Base-by-base conservation (phyloP, 2,329 filamentous ascomycete species). In the Fusarium sp. region DNA sequence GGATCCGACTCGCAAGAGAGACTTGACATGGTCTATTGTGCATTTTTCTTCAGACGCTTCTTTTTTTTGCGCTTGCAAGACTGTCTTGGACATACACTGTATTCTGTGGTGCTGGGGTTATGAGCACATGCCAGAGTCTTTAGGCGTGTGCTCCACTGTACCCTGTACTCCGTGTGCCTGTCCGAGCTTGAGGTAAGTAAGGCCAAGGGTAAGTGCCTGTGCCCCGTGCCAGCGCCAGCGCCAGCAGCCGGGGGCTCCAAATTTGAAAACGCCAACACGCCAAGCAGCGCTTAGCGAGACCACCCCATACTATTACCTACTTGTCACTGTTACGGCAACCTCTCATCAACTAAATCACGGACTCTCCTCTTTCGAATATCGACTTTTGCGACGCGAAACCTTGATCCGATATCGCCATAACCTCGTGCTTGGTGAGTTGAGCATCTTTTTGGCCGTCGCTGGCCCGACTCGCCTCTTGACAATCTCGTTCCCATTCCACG, bases 241-340 rank as follows among this genome's bases (percentile, higher is more conserved):
- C 23, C 23, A 25, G 55, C 56, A 42, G 55, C 60, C 60, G 49
- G 69, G 66, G 66, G 60, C 51, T 60, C 65, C 63, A 62, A 70
- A 68, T 70, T 72, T 70, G 57, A 60, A 69, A 57, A 70, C 70
- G 67, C 70, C 58, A 60, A 69, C 57, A 70, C 66, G 68, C 70
- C 70, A 70, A 72, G 69, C 68, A 70, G 71, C 71, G 71, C 71
- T 73, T 73, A 73, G 71, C 70, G 70, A 72, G 63, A 65, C 62
- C 39, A 63, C 58, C 62, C 63, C 58, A 59, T 66, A 65, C 54
- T 65, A 29, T 29, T 29, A 29, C 27, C 27, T 10, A 29, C 27
- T 29, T 29, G 57, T 63, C 55, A 67, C 63, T 66, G 65, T 65
- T 65, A 66, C 63, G 61, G 63, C 63, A 71, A 68, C 66, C 62